These are phyloP conservation scores for Hirschioporus abietinus DNA, from an alignment of 768 basidiomycete genomes.

Conservation along the genomic window DNA sequence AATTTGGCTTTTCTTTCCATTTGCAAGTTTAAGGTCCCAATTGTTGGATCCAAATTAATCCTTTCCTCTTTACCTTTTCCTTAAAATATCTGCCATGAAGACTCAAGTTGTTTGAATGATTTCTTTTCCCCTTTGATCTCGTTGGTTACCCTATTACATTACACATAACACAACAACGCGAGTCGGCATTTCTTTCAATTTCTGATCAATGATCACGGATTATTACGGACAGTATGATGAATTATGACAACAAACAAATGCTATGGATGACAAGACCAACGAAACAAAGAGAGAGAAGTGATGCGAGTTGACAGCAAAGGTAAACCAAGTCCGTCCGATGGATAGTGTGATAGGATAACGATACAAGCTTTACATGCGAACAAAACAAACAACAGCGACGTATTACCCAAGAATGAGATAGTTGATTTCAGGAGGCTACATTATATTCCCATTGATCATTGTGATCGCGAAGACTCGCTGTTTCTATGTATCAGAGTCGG, in stretches of 20 bases:
- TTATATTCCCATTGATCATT: background rate
- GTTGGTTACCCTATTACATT: background rate
- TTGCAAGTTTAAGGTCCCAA: background rate
- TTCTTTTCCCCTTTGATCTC: background rate
- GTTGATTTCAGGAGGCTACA: too few species aligned
- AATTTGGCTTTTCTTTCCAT: background rate
- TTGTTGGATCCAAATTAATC: background rate
- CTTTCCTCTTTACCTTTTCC: background rate
- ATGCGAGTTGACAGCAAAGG: background rate
- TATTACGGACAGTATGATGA: background rate
- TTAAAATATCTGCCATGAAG: background rate
- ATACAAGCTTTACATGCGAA: too few species aligned
- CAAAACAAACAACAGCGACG: too few species aligned
- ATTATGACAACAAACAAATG: background rate
- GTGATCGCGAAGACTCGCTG: background rate
- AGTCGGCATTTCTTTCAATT: background rate
- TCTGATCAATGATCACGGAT: background rate
- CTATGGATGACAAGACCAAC: background rate
- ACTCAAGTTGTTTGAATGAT: background rate
- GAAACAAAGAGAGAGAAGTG: background rate
- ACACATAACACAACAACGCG: background rate
- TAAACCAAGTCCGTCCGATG: too few species aligned
- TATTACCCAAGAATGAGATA: too few species aligned
- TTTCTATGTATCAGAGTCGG: background rate
- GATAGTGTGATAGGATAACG: too few species aligned